phyloP scores from a whole-genome alignment of 129 eudicot species.

The Saposhnikovia divaricata region DNA sequence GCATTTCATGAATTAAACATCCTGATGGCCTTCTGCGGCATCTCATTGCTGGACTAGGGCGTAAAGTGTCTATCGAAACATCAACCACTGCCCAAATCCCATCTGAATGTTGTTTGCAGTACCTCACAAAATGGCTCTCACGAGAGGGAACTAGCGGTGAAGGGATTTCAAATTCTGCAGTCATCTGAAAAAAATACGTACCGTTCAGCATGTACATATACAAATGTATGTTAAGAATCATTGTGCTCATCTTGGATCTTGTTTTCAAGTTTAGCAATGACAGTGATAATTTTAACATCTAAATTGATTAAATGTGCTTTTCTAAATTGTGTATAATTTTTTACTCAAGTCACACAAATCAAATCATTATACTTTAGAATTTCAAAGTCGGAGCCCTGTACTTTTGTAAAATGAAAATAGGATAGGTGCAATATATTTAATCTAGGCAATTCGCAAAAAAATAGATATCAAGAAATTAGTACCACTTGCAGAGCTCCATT shows the following conservation, averaged over 20 bases:
- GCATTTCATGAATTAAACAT: constrained; percentile 38
- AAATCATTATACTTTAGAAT: neutral
- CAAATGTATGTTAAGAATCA: neutral
- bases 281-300: neutral
- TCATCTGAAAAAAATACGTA: constrained; percentile 20
- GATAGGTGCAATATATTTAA: neutral
- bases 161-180: constrained; percentile 31
- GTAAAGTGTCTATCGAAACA: constrained; percentile 27
- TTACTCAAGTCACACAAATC: neutral
- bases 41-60: constrained; percentile 7
- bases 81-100: constrained; percentile 42
- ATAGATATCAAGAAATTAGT: neutral
- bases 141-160: constrained; percentile 37
- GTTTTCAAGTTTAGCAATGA: neutral
- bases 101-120: constrained; percentile 22
- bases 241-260: neutral
- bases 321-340: too few species aligned
- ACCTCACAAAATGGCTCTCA: constrained; percentile 25
- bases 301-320: neutral
- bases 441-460: neutral
- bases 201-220: too few species aligned
- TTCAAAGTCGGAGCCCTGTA: neutral
- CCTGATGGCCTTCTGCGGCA: constrained; percentile 40
- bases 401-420: neutral
- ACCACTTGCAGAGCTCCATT: constrained; percentile 43